A percentile compares a stretch with the other conserved stretches of the same genome.
Evolutionary conservation across 2,329 filamentous ascomycete species (phyloP).

Genomic region (Colletotrichum sp.): DNA sequence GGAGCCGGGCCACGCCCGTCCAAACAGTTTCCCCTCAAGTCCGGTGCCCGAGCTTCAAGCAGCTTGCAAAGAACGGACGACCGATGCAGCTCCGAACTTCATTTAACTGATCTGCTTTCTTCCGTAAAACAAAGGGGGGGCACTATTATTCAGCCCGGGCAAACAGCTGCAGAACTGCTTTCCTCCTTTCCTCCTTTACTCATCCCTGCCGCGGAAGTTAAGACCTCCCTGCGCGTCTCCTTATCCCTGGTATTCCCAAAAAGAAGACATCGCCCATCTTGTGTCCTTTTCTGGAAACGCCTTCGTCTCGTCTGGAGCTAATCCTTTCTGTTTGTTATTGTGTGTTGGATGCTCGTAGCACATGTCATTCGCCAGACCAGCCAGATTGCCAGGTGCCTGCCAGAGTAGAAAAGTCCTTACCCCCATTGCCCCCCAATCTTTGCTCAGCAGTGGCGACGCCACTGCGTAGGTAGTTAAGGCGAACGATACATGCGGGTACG

Average conservation of each 20-base stretch:
- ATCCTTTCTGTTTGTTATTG: not conserved
- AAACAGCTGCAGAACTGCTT: not conserved
- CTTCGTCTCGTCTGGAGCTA: not conserved
- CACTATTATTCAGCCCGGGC: not conserved
- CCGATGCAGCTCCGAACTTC: constrained; percentile 2
- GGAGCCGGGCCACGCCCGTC: not conserved
- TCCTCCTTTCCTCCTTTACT: not conserved
- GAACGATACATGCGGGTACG: not conserved
- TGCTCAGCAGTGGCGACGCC: not conserved
- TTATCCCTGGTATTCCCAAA: not conserved
- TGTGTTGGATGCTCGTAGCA: not conserved
- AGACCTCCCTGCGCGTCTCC: not conserved
- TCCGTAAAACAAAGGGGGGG: not conserved
- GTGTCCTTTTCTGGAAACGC: not conserved
- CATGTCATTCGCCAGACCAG: not conserved
- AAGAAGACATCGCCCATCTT: not conserved
- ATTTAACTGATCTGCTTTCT: not conserved
- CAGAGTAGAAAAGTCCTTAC: not conserved
- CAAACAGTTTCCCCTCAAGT: not conserved
- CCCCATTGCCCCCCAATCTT: not conserved
- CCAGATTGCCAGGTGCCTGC: not conserved
- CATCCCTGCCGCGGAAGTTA: not conserved
- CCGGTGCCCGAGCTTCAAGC: not conserved
- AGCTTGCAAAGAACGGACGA: not conserved
- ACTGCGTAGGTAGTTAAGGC: not conserved